Base-by-base conservation (phyloP, 805 yeast genomes). In the Candida nemodendra region DNA sequence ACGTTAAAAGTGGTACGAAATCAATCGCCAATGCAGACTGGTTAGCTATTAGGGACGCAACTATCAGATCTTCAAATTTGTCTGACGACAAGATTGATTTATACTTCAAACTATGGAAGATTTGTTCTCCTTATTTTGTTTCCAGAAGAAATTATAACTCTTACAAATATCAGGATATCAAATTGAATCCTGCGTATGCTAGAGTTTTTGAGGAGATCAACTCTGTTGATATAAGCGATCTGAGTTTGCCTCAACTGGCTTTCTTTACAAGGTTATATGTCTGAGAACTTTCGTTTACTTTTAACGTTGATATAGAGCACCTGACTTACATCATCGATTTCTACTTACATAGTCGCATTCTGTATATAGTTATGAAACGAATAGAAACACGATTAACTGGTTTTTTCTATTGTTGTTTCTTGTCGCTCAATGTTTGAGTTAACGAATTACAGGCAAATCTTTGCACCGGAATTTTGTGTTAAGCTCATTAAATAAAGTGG, bases 11-110 rank as follows among this genome's bases (percentile, higher is more conserved):
- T 39, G 77, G 78, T 6, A 73, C 74, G 47, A 60, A 58, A 17
- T 78, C 75, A 53, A 79, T 85, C 44, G 85, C 88, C 8, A 78
- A 78, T 56, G 91, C 93, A 11, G 91, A 85, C 63, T 84, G 91
- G 91, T 82, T 86, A 32, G 84, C 91, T 3, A 63, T 85, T 39
- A 76, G 90, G 65, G 89, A 81, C 59, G 85, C 91, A n/a, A 84
- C 93, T 4, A 68, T 78, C 29, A 62, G 65, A 35, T 68, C 79
- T 3, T 39, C 47, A 1, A 53, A 55, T 9, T 61, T 57, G 32
- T 40, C 48, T 3, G 41, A 66, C 4, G 71, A 67, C 18, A 72
- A 84, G 56, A 68, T 71, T 42, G 65, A 69, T 22, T 61, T 79
- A 18, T 81, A 79, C 52, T 69, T 76, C 57, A 66, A 73, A 29